phyloP scores from a whole-genome alignment of 2,329 filamentous ascomycete species.

The Clonostachys rhizophaga region DNA sequence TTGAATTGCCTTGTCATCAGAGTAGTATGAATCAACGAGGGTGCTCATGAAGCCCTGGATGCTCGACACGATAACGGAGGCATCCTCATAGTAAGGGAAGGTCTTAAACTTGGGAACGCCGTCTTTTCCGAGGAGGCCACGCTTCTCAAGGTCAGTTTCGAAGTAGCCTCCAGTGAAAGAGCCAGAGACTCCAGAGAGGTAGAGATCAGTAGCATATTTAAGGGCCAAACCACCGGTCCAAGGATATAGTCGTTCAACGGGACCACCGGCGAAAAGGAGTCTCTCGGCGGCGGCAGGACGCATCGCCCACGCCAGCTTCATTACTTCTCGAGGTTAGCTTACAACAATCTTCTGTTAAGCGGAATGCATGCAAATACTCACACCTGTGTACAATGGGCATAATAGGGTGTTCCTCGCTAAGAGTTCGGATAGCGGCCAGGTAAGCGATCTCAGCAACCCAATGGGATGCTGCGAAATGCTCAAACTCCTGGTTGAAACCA shows the following conservation, averaged over 20 bases:
- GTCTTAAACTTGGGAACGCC: conserved; percentile 26
- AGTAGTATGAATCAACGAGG: conserved; percentile 40
- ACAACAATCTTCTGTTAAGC: conserved; percentile 12
- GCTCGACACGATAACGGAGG: conserved; percentile 22
- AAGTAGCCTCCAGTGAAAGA: conserved; percentile 27
- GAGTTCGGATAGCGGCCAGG: conserved; percentile 36
- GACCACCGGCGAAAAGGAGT: too few species aligned
- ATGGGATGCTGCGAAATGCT: conserved; percentile 37
- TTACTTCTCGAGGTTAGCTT: neutral
- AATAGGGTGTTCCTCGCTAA: conserved; percentile 39
- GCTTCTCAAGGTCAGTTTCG: conserved; percentile 21
- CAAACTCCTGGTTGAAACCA: conserved; percentile 35
- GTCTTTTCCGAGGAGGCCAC: conserved; percentile 31
- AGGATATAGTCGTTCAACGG: too few species aligned
- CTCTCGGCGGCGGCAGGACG: too few species aligned
- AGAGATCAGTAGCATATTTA: conserved; percentile 17
- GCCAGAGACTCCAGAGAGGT: conserved; percentile 20
- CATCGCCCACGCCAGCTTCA: too few species aligned
- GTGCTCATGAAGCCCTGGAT: conserved; percentile 29
- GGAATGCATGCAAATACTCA: conserved; percentile 19
- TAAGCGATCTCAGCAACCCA: conserved; percentile 35
- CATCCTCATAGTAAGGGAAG: conserved; percentile 41
- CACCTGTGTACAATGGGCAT: conserved; percentile 24
- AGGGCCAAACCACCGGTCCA: conserved; percentile 8
- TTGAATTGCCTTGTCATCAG: conserved; percentile 16